Evolutionary conservation across 2,329 filamentous ascomycete species (phyloP).

Genomic region (Aspergillus floridensis): DNA sequence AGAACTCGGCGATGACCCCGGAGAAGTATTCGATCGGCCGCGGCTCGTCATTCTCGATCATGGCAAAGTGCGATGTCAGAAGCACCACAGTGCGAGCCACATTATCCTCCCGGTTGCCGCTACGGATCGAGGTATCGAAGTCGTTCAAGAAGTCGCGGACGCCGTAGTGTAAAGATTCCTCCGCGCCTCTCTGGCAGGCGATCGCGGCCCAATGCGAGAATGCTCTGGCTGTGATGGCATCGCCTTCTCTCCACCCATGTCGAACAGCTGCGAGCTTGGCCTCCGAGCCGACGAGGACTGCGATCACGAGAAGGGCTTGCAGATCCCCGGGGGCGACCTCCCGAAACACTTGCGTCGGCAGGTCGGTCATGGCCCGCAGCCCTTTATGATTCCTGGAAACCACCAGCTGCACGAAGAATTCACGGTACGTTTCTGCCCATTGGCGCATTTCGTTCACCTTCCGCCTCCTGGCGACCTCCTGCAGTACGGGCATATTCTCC

Average conservation of each 20-base stretch:
- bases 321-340: conserved; percentile 16
- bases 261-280: conserved; percentile 17
- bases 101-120: conserved; percentile 18
- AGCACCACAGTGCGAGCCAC: conserved; percentile 17
- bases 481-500: conserved; percentile 21
- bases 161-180: conserved; percentile 20
- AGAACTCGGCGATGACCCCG: conserved; percentile 20
- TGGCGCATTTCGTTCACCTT: conserved; percentile 20
- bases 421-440: conserved; percentile 18
- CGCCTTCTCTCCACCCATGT: conserved; percentile 21
- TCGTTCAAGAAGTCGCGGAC: conserved; percentile 21
- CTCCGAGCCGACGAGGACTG: conserved; percentile 12
- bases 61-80: conserved; percentile 16
- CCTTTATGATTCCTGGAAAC: conserved; percentile 16
- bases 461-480: conserved; percentile 22
- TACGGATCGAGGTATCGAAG: conserved; percentile 18
- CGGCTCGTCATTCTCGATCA: conserved; percentile 19
- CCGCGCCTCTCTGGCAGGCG: conserved; percentile 17
- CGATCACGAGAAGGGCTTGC: conserved; percentile 8
- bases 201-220: conserved; percentile 18
- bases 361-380: conserved; percentile 7
- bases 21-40: conserved; percentile 20
- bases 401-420: conserved; percentile 15
- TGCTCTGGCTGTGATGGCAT: conserved; percentile 17
- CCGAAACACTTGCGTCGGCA: not conserved